Base-by-base conservation (phyloP, 2,329 filamentous ascomycete genomes). In the Stagonosporopsis tanaceti region DNA sequence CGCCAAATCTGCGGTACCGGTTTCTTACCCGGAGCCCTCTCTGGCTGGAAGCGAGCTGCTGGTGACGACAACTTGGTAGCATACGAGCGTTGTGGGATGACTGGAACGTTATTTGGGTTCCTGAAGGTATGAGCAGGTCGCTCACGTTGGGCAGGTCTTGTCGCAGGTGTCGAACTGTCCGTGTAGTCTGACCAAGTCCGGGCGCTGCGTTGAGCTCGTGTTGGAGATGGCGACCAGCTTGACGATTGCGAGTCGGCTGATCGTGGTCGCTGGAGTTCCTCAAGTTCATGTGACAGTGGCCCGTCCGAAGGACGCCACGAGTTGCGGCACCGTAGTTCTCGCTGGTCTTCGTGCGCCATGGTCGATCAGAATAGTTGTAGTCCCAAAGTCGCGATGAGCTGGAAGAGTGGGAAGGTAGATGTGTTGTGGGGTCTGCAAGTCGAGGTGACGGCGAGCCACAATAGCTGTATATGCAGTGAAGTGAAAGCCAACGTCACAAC, bases 1-100 rank as follows among this genome's bases (percentile, higher is more conserved):
- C 54, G 35, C 57, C 63, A 64, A 32, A 60, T 45, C 8, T 57
- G 54, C 1, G 55, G 60, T 8, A 58, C 20, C 22, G 8, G 38
- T 20, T 47, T 37, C 12, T 50, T 46, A 2, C 37, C 45, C 9
- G 7, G 22, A 12, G 37, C 20, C 12, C 14, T 28, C 27, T 39
- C n/a, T 15, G 38, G 34, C 20, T 24, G 32, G 22, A 8, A 8
- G 1, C 15, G 32, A 34, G n/a, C 14, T 20, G 20, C 4, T 24
- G 9, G 24, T 17, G 4, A 20, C 4, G 32, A n/a, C 32, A 14
- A 34, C 2, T 3, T 24, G 3, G 25, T 4, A 2, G 12, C 30
- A 3, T 34, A 30, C 12, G 48, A 14, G n/a, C 11, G 42, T 1
- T 22, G 38, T 6, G 22, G 17, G 7, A 25, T 9, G 12, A 57